phyloP scores from a whole-genome alignment of 2,329 filamentous ascomycete species.

The Rutstroemia sp. region DNA sequence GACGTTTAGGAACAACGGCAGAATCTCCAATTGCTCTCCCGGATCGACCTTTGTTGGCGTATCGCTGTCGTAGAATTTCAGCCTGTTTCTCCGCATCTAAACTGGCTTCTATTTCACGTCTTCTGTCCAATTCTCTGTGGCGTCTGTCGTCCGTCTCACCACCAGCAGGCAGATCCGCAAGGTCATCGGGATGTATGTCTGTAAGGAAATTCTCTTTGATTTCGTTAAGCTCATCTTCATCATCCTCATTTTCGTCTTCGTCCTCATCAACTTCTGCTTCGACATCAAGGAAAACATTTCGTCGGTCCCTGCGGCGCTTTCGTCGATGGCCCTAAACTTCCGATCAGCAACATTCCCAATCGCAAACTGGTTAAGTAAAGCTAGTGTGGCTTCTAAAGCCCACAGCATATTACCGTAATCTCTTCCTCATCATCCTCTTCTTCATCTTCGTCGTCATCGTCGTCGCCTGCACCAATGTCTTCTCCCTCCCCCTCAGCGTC shows the following conservation, averaged over 20 bases:
- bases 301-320: constrained; percentile 69
- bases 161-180: constrained; percentile 65
- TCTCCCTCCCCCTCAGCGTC: constrained; percentile 36
- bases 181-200: constrained; percentile 84
- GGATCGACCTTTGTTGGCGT: constrained; percentile 72
- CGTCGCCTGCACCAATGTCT: constrained; percentile 26
- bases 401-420: constrained; percentile 34
- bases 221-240: constrained; percentile 81
- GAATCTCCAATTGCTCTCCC: constrained; percentile 60
- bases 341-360: constrained; percentile 13
- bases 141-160: constrained; percentile 82
- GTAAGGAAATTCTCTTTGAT: constrained; percentile 74
- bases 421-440: constrained; percentile 59
- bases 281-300: constrained; percentile 90
- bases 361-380: constrained; percentile 12
- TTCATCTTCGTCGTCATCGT: constrained; percentile 43
- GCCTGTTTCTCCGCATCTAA: constrained; percentile 93
- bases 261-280: constrained; percentile 96
- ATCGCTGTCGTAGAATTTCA: constrained; percentile 76
- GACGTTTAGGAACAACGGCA: constrained; percentile 71
- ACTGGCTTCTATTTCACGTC: constrained; percentile 78
- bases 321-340: constrained; percentile 55
- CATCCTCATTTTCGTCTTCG: constrained; percentile 79
- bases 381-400: background rate
- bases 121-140: constrained; percentile 89